phyloP scores from a whole-genome alignment of 169 alveolate species.

The Babesia sp. region DNA sequence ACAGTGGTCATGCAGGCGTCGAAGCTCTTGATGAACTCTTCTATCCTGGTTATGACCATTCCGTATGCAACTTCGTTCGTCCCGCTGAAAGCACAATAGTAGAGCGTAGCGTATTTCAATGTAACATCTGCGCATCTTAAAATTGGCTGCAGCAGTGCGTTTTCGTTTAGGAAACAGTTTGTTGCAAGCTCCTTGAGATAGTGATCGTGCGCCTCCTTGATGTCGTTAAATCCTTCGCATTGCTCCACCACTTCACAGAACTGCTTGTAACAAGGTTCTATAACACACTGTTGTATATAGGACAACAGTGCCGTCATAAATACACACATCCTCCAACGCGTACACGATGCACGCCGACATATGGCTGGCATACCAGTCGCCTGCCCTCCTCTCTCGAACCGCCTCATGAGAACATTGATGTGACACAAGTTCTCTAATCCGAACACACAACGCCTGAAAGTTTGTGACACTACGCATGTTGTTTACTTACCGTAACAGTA shows the following conservation, averaged over 20 bases:
- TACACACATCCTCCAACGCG: slow-evolving; percentile 6
- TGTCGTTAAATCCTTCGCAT: slow-evolving; percentile 15
- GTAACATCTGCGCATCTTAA: slow-evolving; percentile 7
- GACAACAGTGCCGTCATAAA: slow-evolving; percentile 11
- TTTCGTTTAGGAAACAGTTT: slow-evolving; percentile 30
- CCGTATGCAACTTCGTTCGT: background rate
- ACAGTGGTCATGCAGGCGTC: slow-evolving; percentile 7
- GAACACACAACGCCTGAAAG: slow-evolving; percentile 35
- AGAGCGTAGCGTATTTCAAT: slow-evolving; percentile 28
- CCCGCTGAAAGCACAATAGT: slow-evolving; percentile 29
- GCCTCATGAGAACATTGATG: slow-evolving; percentile 27
- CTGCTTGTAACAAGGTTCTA: slow-evolving; percentile 10
- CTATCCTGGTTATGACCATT: background rate
- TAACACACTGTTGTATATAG: slow-evolving; percentile 26
- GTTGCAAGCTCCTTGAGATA: slow-evolving; percentile 7
- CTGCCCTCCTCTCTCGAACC: background rate
- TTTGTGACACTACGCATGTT: background rate
- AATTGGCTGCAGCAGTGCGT: slow-evolving; percentile 13
- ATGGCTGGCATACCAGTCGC: background rate
- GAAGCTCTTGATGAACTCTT: slow-evolving; percentile 3
- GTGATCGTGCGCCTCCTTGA: slow-evolving; percentile 40
- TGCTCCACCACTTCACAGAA: slow-evolving; percentile 6
- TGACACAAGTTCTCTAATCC: slow-evolving; percentile 47
- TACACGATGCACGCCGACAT: slow-evolving; percentile 11
- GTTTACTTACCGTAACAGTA: slow-evolving; percentile 35